Percentiles rank a stretch among this genome's conserved stretches.
Conservation (phyloP, 495 filamentous ascomycete genomes). For the Pyrenopolyporus hunteri region DNA sequence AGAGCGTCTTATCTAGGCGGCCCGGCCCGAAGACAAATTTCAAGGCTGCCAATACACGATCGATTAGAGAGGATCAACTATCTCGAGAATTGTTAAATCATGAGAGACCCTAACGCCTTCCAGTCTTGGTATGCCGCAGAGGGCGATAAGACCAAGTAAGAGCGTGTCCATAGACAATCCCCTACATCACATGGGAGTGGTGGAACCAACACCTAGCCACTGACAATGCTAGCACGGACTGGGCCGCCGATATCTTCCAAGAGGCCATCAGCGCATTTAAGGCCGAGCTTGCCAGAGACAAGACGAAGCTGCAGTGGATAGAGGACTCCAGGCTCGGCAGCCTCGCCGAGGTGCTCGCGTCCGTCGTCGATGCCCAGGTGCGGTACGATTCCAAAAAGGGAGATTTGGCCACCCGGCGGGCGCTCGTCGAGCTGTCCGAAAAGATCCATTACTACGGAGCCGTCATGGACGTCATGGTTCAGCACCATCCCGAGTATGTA, state of each 20-base stretch:
- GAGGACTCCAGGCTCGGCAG: not conserved
- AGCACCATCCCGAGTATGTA: slow-evolving; percentile 46
- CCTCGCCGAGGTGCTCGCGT: not conserved
- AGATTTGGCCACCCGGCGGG: slow-evolving; percentile 21
- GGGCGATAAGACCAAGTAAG: no score
- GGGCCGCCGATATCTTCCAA: slow-evolving; percentile 10
- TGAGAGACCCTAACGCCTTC: no score
- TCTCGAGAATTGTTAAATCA: no score
- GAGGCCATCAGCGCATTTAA: slow-evolving; percentile 11
- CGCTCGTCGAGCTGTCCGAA: slow-evolving; percentile 19
- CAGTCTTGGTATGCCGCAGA: no score
- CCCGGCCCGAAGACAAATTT: no score
- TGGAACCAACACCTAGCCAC: no score
- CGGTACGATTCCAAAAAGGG: not conserved
- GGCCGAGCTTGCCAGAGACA: slow-evolving; percentile 8
- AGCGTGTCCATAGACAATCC: no score
- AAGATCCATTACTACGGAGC: slow-evolving; percentile 24
- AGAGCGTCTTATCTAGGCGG: no score
- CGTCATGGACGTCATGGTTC: slow-evolving; percentile 34
- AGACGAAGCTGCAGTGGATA: slow-evolving; percentile 1
- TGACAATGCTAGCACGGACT: no score
- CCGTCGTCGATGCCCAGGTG: not conserved
- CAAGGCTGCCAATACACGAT: no score
- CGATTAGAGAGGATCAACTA: no score
- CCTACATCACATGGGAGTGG: no score